Base-by-base conservation (phyloP, 495 filamentous ascomycete genomes). In the Neurospora cerealis region DNA sequence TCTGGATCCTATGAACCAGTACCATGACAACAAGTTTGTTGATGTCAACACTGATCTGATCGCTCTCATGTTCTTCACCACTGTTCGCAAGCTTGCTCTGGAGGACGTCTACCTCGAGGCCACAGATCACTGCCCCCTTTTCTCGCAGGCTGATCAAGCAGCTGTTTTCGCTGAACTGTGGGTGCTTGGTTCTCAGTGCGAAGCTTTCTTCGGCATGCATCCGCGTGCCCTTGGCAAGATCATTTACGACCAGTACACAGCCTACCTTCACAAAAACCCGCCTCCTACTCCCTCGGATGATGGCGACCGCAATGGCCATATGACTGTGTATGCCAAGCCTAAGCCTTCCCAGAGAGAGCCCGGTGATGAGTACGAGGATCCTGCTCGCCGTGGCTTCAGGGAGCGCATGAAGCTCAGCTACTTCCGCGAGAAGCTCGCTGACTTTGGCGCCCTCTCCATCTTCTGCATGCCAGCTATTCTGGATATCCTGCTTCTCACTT, bases 141-240 rank as follows among this genome's bases (percentile, higher is more conserved):
- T 80, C 66, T 76, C 77, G 1, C 78, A 79, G 21, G 72, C 77
- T 1, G 78, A 80, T 38, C 78, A 80, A 71, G 78, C 78, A 5
- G 78, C 77, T 21, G 78, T 80, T 3, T 80, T 80, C 32, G 73
- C 77, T 9, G 78, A 80, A 46, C 71, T 80, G 0, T 80, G 78
- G 78, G 78, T 78, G 7, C 40, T 80, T 17, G 78, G 78, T 13
- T 80, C 78, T 3, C 78, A 80, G 19, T 80, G 79, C 69, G 76
- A 79, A 54, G 69, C 78, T 5, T 80, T 75, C 70, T 79, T 80
- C 40, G 72, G 77, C 34, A 75, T 77, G 36, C n/a, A 54, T 0
- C 78, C 78, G 2, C 71, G 77, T 4, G 69, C 74, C 34, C 40
- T 80, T 13, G 79, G 79, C 13, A 71, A 74, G 21, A 79, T 80